phyloP scores from a whole-genome alignment of 805 yeast genomes.

The Hanseniaspora nectarophila region DNA sequence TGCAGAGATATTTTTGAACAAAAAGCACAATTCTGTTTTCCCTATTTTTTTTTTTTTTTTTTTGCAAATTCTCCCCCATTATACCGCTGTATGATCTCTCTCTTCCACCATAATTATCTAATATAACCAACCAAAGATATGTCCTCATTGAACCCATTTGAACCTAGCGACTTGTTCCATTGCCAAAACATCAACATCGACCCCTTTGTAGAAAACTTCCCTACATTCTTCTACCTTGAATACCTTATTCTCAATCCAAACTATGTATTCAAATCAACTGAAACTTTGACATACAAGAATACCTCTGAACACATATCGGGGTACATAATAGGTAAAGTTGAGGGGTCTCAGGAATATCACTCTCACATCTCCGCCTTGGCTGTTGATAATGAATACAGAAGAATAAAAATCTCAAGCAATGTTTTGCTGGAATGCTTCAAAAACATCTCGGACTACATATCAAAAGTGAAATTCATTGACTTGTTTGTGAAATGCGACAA shows the following conservation, averaged over 20 bases:
- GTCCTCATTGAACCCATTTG: constrained; percentile 84
- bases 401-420: constrained; percentile 75
- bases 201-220: constrained; percentile 83
- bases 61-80: no score
- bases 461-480: constrained; percentile 75
- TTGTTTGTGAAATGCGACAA: constrained; percentile 85
- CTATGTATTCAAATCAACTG: constrained; percentile 65
- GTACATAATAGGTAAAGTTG: constrained; percentile 93
- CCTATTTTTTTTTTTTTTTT: no score
- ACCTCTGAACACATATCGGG: constrained; percentile 35
- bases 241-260: constrained; percentile 82
- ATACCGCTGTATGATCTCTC: no score
- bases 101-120: no score
- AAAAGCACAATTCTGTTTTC: no score
- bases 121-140: constrained; percentile 32
- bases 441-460: constrained; percentile 58
- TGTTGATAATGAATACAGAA: constrained; percentile 64
- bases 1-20: no score
- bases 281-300: constrained; percentile 18
- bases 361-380: constrained; percentile 95
- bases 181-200: constrained; percentile 72
- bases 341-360: constrained; percentile 87
- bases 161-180: constrained; percentile 68
- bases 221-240: constrained; percentile 68
- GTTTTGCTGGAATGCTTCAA: constrained; percentile 59